Conservation (phyloP, 139 green algal genomes). For the Edaphochlamys debaryana region DNA sequence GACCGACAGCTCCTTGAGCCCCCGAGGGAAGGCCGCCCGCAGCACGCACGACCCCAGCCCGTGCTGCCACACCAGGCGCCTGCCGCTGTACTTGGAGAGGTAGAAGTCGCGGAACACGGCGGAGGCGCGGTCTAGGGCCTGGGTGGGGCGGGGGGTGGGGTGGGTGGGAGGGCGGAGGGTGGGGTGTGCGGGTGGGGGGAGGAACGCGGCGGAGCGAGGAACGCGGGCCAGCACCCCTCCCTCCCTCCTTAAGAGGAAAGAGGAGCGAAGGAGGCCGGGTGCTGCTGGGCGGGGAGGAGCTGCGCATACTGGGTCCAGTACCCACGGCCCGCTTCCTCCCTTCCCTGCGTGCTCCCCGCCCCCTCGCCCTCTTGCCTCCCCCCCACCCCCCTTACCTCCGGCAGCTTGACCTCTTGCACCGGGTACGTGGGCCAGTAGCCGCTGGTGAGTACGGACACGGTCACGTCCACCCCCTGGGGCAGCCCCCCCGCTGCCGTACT, state of each 20-base stretch:
- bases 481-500: constrained; percentile 30
- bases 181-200: not conserved
- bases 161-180: no score
- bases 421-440: constrained; percentile 97
- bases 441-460: constrained; percentile 91
- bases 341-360: not conserved
- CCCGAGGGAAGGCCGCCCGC: constrained; percentile 74
- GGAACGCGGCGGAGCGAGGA: not conserved
- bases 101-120: constrained; percentile 93
- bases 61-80: constrained; percentile 94
- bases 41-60: constrained; percentile 87
- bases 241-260: no score
- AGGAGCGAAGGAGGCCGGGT: no score
- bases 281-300: no score
- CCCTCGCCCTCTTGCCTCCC: no score
- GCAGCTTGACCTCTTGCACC: constrained; percentile 84
- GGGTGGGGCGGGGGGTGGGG: no score
- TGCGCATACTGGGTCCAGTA: no score
- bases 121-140: constrained; percentile 31
- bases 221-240: no score
- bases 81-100: constrained; percentile 91
- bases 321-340: no score
- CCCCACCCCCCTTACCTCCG: constrained; percentile 62
- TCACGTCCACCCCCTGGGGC: constrained; percentile 82
- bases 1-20: constrained; percentile 94